Base-by-base conservation (phyloP, 2,329 filamentous ascomycete genomes). In the Gremmenia infestans region DNA sequence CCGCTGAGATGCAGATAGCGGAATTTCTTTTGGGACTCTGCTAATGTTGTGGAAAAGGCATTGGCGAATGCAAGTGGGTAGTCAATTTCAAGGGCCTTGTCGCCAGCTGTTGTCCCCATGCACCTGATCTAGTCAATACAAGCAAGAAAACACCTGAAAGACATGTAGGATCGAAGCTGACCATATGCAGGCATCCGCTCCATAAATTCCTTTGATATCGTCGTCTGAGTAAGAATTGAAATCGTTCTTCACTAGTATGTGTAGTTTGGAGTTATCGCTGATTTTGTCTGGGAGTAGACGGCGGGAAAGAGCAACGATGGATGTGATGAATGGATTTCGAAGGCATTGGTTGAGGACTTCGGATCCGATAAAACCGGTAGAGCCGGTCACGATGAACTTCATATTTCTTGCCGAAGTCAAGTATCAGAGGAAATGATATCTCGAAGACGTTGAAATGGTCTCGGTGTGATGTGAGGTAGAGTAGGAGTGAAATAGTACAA, bases 361-460 rank as follows among this genome's bases (percentile, higher is more conserved):
- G 23, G 70, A 64, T 52, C 82, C 82, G 54, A 83, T 75, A 63
- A 77, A 76, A 60, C 83, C 82, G 15, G 80, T 85, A 25, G 74
- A 73, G 50, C 82, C 82, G 5, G 78, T 76, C 35, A 86, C 71
- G 59, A 86, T 77, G 62, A 85, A 71, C 67, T 85, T 83, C 81
- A 63, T 47, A 49, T 58, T 51, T 15, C 6, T 15, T 17, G 5
- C 5, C 15, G 12, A 32, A 32, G 9, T 9, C 28, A 32, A 32
- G 28, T 28, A 35, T 49, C 5, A 4, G 11, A 49, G 15, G 3
- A 32, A 32, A 35, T 12, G 36, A 32, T 23, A 9, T 28, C 15
- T 8, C 1, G 25, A 35, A 49, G 17, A 17, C 2, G 28, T 6
- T 6, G 47, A 17, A 19, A 22, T 15, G 15, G 28, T 11, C 17